Evolutionary conservation across 176 grass and related monocot genomes (phyloP).

Genomic region (Juncus effusus): DNA sequence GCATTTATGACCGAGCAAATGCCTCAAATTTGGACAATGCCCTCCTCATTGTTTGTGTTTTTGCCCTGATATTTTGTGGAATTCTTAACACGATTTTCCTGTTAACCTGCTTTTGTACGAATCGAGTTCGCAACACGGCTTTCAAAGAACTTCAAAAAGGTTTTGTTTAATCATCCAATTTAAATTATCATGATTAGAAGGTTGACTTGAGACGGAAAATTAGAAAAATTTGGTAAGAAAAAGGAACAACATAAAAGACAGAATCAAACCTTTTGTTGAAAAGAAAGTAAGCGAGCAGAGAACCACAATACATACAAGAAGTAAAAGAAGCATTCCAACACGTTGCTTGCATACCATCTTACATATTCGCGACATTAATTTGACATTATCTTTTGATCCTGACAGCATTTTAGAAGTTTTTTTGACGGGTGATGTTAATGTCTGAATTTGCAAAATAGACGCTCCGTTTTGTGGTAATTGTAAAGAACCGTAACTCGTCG

Average conservation of each 20-base stretch:
- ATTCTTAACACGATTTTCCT: no score
- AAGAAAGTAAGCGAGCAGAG: constrained; percentile 20
- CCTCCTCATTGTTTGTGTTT: no score
- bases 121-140: no score
- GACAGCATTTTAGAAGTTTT: constrained; percentile 23
- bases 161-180: no score
- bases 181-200: no score
- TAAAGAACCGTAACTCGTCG: constrained; percentile 25
- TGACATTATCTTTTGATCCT: constrained; percentile 6
- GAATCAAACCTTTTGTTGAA: constrained; percentile 26
- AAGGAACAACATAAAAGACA: not conserved
- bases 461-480: constrained; percentile 16
- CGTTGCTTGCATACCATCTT: constrained; percentile 18
- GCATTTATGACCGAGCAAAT: no score
- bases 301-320: constrained; percentile 12
- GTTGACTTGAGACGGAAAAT: no score
- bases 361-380: constrained; percentile 12
- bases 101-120: no score
- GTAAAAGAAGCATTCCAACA: constrained; percentile 13
- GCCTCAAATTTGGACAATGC: no score
- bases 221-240: not conserved
- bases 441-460: constrained; percentile 26
- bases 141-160: no score
- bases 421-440: constrained; percentile 8
- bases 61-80: no score